A percentile compares a stretch with the other conserved stretches of the same genome.
Evolutionary conservation across 768 basidiomycete species (phyloP).

Genomic region (Boletus sp.): DNA sequence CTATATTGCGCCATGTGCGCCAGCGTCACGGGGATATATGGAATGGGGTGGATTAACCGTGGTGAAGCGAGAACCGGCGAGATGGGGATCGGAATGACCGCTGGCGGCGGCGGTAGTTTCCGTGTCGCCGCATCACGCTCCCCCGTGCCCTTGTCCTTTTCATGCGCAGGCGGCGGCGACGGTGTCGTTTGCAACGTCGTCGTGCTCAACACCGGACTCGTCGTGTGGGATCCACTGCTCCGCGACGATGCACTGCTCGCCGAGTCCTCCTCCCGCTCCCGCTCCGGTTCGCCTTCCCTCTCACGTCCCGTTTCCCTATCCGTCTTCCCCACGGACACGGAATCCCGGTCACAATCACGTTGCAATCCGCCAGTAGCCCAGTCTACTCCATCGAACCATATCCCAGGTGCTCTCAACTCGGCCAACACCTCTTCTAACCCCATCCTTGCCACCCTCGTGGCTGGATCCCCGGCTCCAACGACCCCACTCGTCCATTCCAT

Average conservation of each 20-base stretch:
- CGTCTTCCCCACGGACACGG: constrained; percentile 16
- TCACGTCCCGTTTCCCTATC: constrained; percentile 24
- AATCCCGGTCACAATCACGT: constrained; percentile 38
- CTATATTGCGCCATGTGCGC: constrained; percentile 55
- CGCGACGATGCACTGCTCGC: constrained; percentile 45
- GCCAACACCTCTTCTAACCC: constrained; percentile 55
- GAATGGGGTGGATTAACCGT: constrained; percentile 60
- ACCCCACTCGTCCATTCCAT: constrained; percentile 55
- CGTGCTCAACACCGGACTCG: constrained; percentile 72
- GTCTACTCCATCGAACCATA: constrained; percentile 74
- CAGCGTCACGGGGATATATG: constrained; percentile 59
- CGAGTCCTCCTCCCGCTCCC: constrained; percentile 45
- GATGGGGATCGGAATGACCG: constrained; percentile 39
- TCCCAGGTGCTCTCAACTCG: constrained; percentile 51
- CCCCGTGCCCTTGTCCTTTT: constrained; percentile 36
- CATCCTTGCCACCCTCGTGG: constrained; percentile 53
- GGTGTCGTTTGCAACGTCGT: constrained; percentile 78
- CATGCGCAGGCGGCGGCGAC: constrained; percentile 56
- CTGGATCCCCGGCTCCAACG: constrained; percentile 46
- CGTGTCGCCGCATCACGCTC: constrained; percentile 6
- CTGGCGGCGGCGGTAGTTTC: constrained; percentile 25
- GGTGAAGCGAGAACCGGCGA: constrained; percentile 64
- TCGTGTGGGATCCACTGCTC: constrained; percentile 53
- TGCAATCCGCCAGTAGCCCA: constrained; percentile 40
- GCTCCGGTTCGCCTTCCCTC: constrained; percentile 35